Conservation (phyloP, 2,329 filamentous ascomycete genomes). For the Phyllosticta ampelicida region DNA sequence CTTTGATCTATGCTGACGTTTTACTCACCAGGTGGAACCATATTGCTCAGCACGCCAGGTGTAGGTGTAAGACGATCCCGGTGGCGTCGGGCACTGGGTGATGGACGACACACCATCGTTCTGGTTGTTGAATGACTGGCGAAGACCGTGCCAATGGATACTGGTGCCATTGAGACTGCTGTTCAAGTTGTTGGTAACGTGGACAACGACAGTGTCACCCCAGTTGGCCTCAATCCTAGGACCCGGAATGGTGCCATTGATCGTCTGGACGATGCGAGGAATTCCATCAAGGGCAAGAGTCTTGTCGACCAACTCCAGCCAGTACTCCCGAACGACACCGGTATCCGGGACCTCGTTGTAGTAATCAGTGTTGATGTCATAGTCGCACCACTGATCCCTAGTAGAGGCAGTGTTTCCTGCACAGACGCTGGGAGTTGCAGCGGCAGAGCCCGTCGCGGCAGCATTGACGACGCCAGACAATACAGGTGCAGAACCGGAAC, state of each 20-base stretch:
- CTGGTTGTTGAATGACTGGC: conserved; percentile 44
- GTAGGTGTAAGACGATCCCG: conserved; percentile 36
- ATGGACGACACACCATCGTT: conserved; percentile 46
- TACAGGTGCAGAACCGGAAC: not conserved
- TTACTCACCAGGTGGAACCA: conserved; percentile 17
- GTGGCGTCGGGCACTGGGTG: conserved; percentile 28
- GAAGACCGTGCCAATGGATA: conserved; percentile 53
- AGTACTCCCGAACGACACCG: conserved; percentile 44
- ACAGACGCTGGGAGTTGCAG: not conserved
- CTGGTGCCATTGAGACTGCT: conserved; percentile 44
- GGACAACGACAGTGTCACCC: conserved; percentile 34
- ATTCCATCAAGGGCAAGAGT: conserved; percentile 48
- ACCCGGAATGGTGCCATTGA: conserved; percentile 6
- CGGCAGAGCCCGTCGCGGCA: not conserved
- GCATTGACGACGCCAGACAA: not conserved
- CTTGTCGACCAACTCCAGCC: conserved; percentile 43
- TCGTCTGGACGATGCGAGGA: conserved; percentile 20
- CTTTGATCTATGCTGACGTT: not conserved
- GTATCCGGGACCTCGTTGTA: conserved; percentile 41
- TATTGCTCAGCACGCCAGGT: conserved; percentile 39
- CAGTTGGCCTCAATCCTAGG: conserved; percentile 22
- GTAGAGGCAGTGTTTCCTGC: conserved; percentile 4
- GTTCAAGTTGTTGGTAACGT: conserved; percentile 41
- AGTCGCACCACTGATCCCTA: conserved; percentile 34
- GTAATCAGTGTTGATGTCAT: conserved; percentile 42